Evolutionary conservation across 2,329 filamentous ascomycete genomes (phyloP).

Genomic region (Sporothrix luriei): DNA sequence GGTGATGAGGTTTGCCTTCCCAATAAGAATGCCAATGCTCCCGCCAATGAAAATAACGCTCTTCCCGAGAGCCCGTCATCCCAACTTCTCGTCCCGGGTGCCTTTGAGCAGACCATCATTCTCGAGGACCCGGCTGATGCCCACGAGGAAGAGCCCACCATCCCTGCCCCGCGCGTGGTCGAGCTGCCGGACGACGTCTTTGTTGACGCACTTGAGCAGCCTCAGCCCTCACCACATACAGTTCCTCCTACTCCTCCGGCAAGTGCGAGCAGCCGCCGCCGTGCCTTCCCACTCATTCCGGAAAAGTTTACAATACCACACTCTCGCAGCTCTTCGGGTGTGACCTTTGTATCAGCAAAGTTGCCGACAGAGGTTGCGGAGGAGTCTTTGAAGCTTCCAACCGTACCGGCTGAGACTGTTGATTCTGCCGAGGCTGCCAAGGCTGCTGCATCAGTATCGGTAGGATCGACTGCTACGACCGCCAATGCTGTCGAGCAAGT

Average conservation of each 20-base stretch:
- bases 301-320: constrained; percentile 31
- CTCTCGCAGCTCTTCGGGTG: not conserved
- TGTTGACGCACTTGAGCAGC: constrained; percentile 10
- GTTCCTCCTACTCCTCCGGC: constrained; percentile 4
- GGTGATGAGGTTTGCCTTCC: constrained; percentile 13
- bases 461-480: not conserved
- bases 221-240: not conserved
- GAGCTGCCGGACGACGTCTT: constrained; percentile 32
- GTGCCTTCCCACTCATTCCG: constrained; percentile 38
- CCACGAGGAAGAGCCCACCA: not conserved
- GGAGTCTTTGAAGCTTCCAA: not conserved
- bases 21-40: not conserved
- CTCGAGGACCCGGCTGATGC: not conserved
- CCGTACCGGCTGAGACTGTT: not conserved
- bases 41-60: not conserved
- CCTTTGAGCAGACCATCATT: constrained; percentile 14
- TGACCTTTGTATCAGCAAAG: not conserved
- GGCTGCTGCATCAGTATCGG: not conserved
- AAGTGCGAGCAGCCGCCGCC: constrained; percentile 17
- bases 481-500: not conserved
- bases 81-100: not conserved
- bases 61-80: not conserved
- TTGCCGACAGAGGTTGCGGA: not conserved
- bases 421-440: not conserved
- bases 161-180: constrained; percentile 30